phyloP scores from a whole-genome alignment of 352 stramenopile species.

The Stramenopiles sp. region DNA sequence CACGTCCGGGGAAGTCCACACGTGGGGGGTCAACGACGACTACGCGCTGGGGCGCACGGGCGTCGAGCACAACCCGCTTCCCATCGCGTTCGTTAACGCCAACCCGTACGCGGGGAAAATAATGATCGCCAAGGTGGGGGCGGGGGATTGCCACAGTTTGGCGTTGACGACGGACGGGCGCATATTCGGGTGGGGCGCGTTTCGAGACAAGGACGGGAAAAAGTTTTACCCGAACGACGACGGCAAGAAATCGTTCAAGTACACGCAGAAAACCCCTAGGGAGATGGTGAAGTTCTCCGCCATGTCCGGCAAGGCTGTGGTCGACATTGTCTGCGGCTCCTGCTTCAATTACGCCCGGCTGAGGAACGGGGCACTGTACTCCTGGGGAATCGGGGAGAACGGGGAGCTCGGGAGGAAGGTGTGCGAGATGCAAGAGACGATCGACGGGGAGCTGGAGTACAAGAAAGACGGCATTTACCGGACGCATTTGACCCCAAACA shows the following conservation, averaged over 20 bases:
- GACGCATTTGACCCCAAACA: conserved; percentile 34
- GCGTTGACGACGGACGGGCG: conserved; percentile 58
- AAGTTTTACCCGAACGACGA: conserved; percentile 56
- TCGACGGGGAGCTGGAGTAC: conserved; percentile 20
- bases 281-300: conserved; percentile 26
- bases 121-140: conserved; percentile 34
- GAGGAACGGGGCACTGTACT: conserved; percentile 59
- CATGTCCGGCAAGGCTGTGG: conserved; percentile 32
- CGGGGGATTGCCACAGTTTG: conserved; percentile 80
- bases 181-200: conserved; percentile 80
- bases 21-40: conserved; percentile 29
- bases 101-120: conserved; percentile 12
- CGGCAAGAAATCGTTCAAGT: conserved; percentile 44
- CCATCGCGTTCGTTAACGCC: conserved; percentile 38
- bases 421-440: conserved; percentile 16
- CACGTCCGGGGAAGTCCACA: not conserved
- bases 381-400: conserved; percentile 68
- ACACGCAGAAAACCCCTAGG: conserved; percentile 35
- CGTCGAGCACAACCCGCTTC: conserved; percentile 46
- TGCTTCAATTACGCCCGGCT: conserved; percentile 58
- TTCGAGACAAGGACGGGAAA: conserved; percentile 89
- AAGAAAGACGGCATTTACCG: conserved; percentile 23
- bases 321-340: conserved; percentile 51
- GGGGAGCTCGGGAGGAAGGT: conserved; percentile 40
- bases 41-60: conserved; percentile 57